phyloP scores from a whole-genome alignment of 2,329 filamentous ascomycete genomes.

The Pseudocercospora ulei region DNA sequence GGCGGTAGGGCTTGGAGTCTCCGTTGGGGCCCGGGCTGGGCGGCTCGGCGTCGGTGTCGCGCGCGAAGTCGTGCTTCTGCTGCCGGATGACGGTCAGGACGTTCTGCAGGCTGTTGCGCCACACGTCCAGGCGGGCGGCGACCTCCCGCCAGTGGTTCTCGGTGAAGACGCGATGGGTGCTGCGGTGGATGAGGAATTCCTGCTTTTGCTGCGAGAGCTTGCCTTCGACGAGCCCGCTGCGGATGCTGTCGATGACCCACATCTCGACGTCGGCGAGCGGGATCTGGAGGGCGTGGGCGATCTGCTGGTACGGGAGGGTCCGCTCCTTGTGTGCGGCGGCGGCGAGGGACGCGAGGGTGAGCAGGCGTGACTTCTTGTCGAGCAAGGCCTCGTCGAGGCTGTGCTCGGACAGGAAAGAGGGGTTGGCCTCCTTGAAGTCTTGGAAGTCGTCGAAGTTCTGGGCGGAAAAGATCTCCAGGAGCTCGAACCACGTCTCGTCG shows the following conservation, averaged over 20 bases:
- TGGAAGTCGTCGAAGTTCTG: slow-evolving; percentile 92
- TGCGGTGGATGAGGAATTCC: slow-evolving; percentile 90
- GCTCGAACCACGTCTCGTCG: slow-evolving; percentile 75
- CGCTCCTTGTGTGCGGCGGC: slow-evolving; percentile 66
- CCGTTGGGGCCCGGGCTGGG: slow-evolving; percentile 15
- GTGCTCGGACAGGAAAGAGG: slow-evolving; percentile 70
- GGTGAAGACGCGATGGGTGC: slow-evolving; percentile 91
- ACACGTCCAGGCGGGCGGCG: slow-evolving; percentile 78
- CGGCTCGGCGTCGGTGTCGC: slow-evolving; percentile 55
- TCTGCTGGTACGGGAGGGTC: slow-evolving; percentile 77
- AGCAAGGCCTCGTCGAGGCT: slow-evolving; percentile 61
- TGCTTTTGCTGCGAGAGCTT: slow-evolving; percentile 88
- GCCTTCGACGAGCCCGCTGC: slow-evolving; percentile 87
- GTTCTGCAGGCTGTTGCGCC: slow-evolving; percentile 69
- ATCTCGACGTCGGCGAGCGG: slow-evolving; percentile 79
- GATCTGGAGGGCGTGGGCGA: slow-evolving; percentile 76
- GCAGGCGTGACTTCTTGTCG: slow-evolving; percentile 88
- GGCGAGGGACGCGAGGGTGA: slow-evolving; percentile 83
- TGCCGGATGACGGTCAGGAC: slow-evolving; percentile 68
- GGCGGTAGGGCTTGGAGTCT: slow-evolving; percentile 23
- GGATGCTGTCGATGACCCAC: slow-evolving; percentile 98
- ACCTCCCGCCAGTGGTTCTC: slow-evolving; percentile 98
- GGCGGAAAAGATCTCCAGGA: slow-evolving; percentile 89
- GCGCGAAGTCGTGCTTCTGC: slow-evolving; percentile 70
- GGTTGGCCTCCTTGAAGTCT: slow-evolving; percentile 87